Conservation (phyloP, 1,284 basidiomycete species). For the Athelia sp. region DNA sequence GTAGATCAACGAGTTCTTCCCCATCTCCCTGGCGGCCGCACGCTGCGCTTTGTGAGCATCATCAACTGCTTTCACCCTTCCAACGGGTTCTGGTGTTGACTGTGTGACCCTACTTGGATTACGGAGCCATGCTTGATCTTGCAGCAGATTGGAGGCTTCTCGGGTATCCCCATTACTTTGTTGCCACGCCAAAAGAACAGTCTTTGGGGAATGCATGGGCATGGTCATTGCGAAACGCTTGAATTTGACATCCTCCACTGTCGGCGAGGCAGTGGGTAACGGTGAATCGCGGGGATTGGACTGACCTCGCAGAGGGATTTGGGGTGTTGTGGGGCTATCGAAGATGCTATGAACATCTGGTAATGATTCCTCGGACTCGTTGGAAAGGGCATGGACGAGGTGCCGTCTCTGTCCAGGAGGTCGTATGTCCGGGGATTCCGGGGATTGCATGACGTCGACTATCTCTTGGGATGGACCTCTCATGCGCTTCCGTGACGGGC, state of each 20-base stretch:
- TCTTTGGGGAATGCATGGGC: slow-evolving; percentile 38
- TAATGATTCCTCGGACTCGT: slow-evolving; percentile 60
- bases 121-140: slow-evolving; percentile 52
- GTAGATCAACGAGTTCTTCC: slow-evolving; percentile 74
- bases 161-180: slow-evolving; percentile 53
- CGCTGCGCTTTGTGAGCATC: slow-evolving; percentile 62
- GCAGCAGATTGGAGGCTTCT: slow-evolving; percentile 51
- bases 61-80: slow-evolving; percentile 64
- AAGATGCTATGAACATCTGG: slow-evolving; percentile 36
- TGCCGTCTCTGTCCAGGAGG: slow-evolving; percentile 46
- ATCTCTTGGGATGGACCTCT: slow-evolving; percentile 48
- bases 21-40: slow-evolving; percentile 61
- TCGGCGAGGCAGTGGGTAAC: slow-evolving; percentile 18
- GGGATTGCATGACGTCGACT: slow-evolving; percentile 35
- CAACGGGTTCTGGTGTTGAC: slow-evolving; percentile 37
- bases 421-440: slow-evolving; percentile 54
- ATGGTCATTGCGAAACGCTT: slow-evolving; percentile 58
- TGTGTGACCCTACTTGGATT: slow-evolving; percentile 11
- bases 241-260: slow-evolving; percentile 38
- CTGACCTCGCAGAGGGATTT: slow-evolving; percentile 52
- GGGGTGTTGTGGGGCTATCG: slow-evolving; percentile 40
- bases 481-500: slow-evolving; percentile 55
- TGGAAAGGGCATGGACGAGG: slow-evolving; percentile 22
- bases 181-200: slow-evolving; percentile 59
- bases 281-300: slow-evolving; percentile 24